Percentiles rank a stretch among this genome's conserved stretches.
Evolutionary conservation across 345 rosid genomes (phyloP).

Genomic region (Brassica cretica): DNA sequence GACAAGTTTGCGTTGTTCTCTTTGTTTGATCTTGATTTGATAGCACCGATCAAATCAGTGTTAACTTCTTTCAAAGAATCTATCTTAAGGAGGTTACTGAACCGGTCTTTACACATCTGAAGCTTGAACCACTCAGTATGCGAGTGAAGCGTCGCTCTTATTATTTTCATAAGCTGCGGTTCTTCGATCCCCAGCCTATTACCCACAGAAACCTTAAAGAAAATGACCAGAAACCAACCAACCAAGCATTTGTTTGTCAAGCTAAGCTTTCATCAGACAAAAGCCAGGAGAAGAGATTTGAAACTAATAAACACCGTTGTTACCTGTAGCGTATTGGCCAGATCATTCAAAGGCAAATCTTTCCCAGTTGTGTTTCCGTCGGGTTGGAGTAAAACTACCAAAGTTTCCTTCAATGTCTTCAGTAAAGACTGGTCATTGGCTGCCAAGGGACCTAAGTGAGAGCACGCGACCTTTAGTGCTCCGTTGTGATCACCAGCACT

Average conservation of each 20-base stretch:
- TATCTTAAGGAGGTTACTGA: slow-evolving; percentile 63
- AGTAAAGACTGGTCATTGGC: slow-evolving; percentile 60
- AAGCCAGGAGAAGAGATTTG: background rate
- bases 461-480: slow-evolving; percentile 82
- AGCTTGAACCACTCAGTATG: slow-evolving; percentile 92
- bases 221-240: slow-evolving; percentile 7
- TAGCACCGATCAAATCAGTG: slow-evolving; percentile 50
- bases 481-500: slow-evolving; percentile 69
- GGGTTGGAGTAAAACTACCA: slow-evolving; percentile 70
- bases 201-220: slow-evolving; percentile 71
- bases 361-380: slow-evolving; percentile 54
- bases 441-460: slow-evolving; percentile 90
- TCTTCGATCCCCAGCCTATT: slow-evolving; percentile 80
- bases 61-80: slow-evolving; percentile 71
- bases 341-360: slow-evolving; percentile 68
- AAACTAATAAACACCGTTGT: background rate
- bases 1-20: slow-evolving; percentile 74
- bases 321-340: slow-evolving; percentile 91
- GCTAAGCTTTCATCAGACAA: slow-evolving; percentile 3
- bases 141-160: slow-evolving; percentile 83
- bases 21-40: slow-evolving; percentile 57
- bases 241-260: slow-evolving; percentile 5
- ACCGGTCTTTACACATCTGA: slow-evolving; percentile 84
- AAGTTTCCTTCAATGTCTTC: slow-evolving; percentile 88
- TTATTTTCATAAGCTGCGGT: slow-evolving; percentile 84